Evolutionary conservation across 768 basidiomycete species (phyloP).

Genomic region (Boletus vinaceobasis): DNA sequence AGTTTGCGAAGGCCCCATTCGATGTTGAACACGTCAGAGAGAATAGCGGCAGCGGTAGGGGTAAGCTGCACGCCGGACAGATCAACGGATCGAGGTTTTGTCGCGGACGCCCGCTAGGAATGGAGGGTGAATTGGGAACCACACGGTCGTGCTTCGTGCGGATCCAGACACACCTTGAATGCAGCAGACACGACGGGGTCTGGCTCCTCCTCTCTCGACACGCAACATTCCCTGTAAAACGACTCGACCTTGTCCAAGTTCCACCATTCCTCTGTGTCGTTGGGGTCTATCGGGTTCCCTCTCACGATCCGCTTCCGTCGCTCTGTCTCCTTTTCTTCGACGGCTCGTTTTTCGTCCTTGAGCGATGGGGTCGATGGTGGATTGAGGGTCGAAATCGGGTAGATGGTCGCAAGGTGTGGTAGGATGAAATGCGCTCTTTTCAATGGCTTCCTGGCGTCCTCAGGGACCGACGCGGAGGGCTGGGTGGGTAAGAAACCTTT

Average conservation of each 20-base stretch:
- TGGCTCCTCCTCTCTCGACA: conserved; percentile 68
- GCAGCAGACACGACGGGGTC: conserved; percentile 64
- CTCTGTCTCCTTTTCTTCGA: conserved; percentile 72
- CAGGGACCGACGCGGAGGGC: conserved; percentile 24
- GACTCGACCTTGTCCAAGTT: conserved; percentile 76
- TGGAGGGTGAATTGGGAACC: background rate
- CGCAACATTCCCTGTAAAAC: conserved; percentile 85
- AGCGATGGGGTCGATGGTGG: conserved; percentile 79
- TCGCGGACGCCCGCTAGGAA: conserved; percentile 47
- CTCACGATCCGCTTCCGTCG: conserved; percentile 62
- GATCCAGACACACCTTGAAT: conserved; percentile 52
- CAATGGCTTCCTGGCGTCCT: conserved; percentile 58
- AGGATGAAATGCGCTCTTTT: conserved; percentile 91
- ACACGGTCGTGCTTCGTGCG: background rate
- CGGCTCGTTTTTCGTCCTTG: conserved; percentile 78
- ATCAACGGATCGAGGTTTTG: conserved; percentile 68
- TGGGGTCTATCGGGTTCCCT: conserved; percentile 41
- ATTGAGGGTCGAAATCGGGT: conserved; percentile 82
- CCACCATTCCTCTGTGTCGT: conserved; percentile 71
- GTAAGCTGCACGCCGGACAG: conserved; percentile 79
- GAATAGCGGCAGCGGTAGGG: conserved; percentile 63
- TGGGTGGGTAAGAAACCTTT: conserved; percentile 71
- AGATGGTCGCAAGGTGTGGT: conserved; percentile 80
- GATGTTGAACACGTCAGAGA: conserved; percentile 88
- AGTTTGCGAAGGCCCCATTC: conserved; percentile 92